A percentile compares a stretch with the other conserved stretches of the same genome.
Conservation (phyloP, 2,329 filamentous ascomycete genomes). For the Aphanoascus verrucosus region DNA sequence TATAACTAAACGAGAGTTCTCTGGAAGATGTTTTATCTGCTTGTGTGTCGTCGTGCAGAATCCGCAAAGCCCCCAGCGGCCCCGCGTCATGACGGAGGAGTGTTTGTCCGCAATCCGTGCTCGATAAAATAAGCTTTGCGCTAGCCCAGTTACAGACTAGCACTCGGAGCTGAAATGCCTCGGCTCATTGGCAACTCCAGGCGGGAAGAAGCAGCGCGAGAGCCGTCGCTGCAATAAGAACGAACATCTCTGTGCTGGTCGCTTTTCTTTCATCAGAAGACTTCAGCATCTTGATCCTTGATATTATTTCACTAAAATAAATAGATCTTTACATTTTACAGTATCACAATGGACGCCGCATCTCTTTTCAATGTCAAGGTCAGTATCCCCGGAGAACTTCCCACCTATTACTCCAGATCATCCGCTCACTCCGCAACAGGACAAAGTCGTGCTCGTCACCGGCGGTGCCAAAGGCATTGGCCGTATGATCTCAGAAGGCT, state of each 20-base stretch:
- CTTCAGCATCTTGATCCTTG: not conserved
- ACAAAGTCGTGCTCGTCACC: conserved; percentile 41
- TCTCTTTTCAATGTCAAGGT: conserved; percentile 52
- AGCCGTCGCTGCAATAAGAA: not conserved
- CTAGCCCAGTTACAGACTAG: no score
- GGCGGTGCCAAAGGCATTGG: conserved; percentile 43
- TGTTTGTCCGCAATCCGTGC: not conserved
- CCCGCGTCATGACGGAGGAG: not conserved
- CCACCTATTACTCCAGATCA: conserved; percentile 7
- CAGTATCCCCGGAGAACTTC: no score
- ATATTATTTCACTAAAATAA: not conserved
- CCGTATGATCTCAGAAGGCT: conserved; percentile 47
- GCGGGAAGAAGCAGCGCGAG: not conserved
- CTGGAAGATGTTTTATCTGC: not conserved
- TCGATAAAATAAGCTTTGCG: not conserved
- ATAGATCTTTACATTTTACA: not conserved
- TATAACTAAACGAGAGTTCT: not conserved
- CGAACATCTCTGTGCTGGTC: not conserved
- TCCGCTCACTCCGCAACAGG: conserved; percentile 44
- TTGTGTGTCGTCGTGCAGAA: no score
- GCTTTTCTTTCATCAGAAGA: not conserved
- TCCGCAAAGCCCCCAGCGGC: no score
- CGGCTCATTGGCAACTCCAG: not conserved
- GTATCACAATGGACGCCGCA: conserved; percentile 42
- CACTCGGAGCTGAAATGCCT: not conserved